A percentile compares a stretch with the other conserved stretches of the same genome.
Evolutionary conservation across 805 yeast species (phyloP).

Genomic region (Saturnispora silvae): DNA sequence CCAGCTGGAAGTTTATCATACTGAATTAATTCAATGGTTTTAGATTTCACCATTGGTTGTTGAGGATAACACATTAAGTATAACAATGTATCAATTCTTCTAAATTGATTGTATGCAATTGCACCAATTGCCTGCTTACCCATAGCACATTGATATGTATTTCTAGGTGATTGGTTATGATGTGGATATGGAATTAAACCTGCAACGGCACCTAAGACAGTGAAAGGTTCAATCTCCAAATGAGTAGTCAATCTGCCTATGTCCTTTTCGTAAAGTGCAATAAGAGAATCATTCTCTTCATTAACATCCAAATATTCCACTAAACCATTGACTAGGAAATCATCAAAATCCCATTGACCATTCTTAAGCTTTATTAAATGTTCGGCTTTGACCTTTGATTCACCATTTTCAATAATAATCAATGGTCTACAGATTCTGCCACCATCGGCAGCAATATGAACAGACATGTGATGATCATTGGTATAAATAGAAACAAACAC

Average conservation of each 20-base stretch:
- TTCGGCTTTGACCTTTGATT: slow-evolving; percentile 56
- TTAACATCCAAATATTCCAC: slow-evolving; percentile 96
- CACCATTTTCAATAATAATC: slow-evolving; percentile 71
- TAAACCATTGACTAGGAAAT: slow-evolving; percentile 71
- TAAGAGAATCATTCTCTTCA: slow-evolving; percentile 89
- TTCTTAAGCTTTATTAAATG: slow-evolving; percentile 53
- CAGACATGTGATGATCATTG: slow-evolving; percentile 83
- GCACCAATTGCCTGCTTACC: slow-evolving; percentile 99
- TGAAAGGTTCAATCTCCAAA: slow-evolving; percentile 91
- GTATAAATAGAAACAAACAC: slow-evolving; percentile 87
- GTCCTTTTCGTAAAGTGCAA: slow-evolving; percentile 77
- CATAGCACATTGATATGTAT: slow-evolving; percentile 92
- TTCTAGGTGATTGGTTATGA: slow-evolving; percentile 87
- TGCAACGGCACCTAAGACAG: slow-evolving; percentile 86
- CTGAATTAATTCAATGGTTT: slow-evolving; percentile 88
- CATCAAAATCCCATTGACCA: slow-evolving; percentile 84
- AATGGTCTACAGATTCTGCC: slow-evolving; percentile 97
- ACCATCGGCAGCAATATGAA: slow-evolving; percentile 97
- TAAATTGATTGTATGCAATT: slow-evolving; percentile 91
- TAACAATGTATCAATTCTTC: slow-evolving; percentile 86
- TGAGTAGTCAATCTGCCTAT: slow-evolving; percentile 60
- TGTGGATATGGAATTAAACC: slow-evolving; percentile 89
- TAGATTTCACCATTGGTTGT: slow-evolving; percentile 98
- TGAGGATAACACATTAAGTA: slow-evolving; percentile 98
- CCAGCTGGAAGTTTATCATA: slow-evolving; percentile 98